phyloP scores from a whole-genome alignment of 2,329 filamentous ascomycete species.

The Penicillium thymicola region DNA sequence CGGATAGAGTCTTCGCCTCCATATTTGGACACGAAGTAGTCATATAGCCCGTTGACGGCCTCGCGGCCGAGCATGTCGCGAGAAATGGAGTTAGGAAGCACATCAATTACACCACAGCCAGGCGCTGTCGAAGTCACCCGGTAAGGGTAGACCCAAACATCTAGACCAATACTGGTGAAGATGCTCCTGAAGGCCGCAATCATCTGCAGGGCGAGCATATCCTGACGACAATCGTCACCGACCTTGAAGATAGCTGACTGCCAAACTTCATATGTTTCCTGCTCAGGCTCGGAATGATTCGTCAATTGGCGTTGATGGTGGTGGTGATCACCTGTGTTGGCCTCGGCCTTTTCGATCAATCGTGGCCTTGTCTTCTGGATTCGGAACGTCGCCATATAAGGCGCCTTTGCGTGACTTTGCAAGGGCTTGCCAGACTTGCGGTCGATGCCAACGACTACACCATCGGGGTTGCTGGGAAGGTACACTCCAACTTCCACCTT shows the following conservation, averaged over 20 bases:
- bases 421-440: constrained; percentile 96
- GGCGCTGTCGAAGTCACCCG: constrained; percentile 95
- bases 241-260: constrained; percentile 99
- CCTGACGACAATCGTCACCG: constrained; percentile 95
- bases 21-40: constrained; percentile 97
- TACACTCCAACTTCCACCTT: constrained; percentile 97
- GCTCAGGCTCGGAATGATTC: constrained; percentile 25
- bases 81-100: constrained; percentile 94
- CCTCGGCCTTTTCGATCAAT: constrained; percentile 26
- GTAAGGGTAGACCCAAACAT: constrained; percentile 96
- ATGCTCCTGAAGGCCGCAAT: constrained; percentile 97
- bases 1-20: constrained; percentile 91
- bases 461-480: constrained; percentile 93
- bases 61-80: constrained; percentile 98
- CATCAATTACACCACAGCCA: constrained; percentile 96
- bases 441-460: constrained; percentile 95
- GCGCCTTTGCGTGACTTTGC: constrained; percentile 96
- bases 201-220: constrained; percentile 94
- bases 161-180: constrained; percentile 89
- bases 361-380: constrained; percentile 70
- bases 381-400: constrained; percentile 98
- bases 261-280: constrained; percentile 84
- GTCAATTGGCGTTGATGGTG: constrained; percentile 26
- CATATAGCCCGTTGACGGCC: constrained; percentile 95
- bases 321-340: constrained; percentile 21